Conservation (phyloP, 2,329 filamentous ascomycete genomes). For the Fusarium bulbicola region DNA sequence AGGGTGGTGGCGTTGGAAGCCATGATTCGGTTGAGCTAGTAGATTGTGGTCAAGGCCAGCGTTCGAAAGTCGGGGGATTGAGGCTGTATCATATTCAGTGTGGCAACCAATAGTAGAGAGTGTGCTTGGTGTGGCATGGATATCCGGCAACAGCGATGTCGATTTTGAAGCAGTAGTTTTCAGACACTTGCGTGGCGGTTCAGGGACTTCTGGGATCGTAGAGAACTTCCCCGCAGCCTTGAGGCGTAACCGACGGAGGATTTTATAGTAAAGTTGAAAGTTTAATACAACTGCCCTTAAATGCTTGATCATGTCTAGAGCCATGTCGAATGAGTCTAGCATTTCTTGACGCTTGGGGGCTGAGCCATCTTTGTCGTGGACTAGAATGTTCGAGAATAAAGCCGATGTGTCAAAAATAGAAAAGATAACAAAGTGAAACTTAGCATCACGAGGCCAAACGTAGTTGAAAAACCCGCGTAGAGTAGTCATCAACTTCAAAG, state of each 20-base stretch:
- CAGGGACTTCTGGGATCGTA: background rate
- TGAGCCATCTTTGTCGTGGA: background rate
- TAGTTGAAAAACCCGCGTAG: background rate
- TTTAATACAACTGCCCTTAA: background rate
- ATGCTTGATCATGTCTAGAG: background rate
- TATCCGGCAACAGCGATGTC: background rate
- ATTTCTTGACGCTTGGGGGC: background rate
- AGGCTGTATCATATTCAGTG: background rate
- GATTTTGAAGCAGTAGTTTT: background rate
- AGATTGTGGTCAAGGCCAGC: background rate
- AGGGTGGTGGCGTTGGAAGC: background rate
- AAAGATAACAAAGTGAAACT: background rate
- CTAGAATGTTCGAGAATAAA: background rate
- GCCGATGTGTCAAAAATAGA: background rate
- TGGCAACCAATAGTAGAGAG: background rate
- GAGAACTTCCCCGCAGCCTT: background rate
- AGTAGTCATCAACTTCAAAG: background rate
- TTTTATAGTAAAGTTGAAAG: background rate
- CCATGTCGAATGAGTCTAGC: background rate
- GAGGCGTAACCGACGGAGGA: background rate
- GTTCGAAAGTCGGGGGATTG: background rate
- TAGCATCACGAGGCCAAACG: background rate
- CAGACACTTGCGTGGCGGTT: background rate
- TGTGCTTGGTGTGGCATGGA: background rate
- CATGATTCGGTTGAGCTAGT: fast-evolving